These are phyloP conservation scores for Echites panduratus DNA, from an alignment of 257 asterid species.

Conservation along the genomic window DNA sequence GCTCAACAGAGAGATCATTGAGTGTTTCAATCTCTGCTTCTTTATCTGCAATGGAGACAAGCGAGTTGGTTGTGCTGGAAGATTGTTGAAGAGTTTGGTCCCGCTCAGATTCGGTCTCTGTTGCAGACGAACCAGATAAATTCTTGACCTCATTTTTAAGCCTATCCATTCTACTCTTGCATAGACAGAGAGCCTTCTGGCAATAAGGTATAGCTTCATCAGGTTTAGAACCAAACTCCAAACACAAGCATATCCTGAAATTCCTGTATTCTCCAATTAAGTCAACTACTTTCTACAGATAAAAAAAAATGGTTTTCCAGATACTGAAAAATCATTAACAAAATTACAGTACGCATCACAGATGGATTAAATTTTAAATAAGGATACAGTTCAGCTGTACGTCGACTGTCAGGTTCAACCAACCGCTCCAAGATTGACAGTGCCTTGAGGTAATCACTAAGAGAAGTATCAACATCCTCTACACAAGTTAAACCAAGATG, in stretches of 20 bases:
- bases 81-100: slow-evolving; percentile 35
- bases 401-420: slow-evolving; percentile 89
- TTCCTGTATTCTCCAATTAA: slow-evolving; percentile 54
- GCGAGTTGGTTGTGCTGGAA: slow-evolving; percentile 32
- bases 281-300: slow-evolving; percentile 25
- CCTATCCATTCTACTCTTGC: slow-evolving; percentile 68
- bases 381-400: slow-evolving; percentile 94
- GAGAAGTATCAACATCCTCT: slow-evolving; percentile 99
- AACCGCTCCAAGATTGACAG: slow-evolving; percentile 71
- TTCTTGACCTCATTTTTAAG: slow-evolving; percentile 43
- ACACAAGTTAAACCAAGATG: slow-evolving; percentile 16
- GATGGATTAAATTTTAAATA: slow-evolving; percentile 8
- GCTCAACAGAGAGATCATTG: slow-evolving; percentile 57
- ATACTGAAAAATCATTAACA: neutral
- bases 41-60: slow-evolving; percentile 33
- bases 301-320: neutral
- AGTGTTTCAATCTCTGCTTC: slow-evolving; percentile 75
- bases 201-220: slow-evolving; percentile 77
- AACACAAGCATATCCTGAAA: slow-evolving; percentile 83
- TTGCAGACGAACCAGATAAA: slow-evolving; percentile 23
- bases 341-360: neutral
- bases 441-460: slow-evolving; percentile 85
- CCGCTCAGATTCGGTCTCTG: slow-evolving; percentile 28
- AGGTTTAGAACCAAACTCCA: slow-evolving; percentile 86
- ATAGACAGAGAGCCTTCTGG: slow-evolving; percentile 68